Percentiles rank a stretch among this genome's conserved stretches.
phyloP scores from a whole-genome alignment of 805 yeast species.

The Metschnikowia rubicola region DNA sequence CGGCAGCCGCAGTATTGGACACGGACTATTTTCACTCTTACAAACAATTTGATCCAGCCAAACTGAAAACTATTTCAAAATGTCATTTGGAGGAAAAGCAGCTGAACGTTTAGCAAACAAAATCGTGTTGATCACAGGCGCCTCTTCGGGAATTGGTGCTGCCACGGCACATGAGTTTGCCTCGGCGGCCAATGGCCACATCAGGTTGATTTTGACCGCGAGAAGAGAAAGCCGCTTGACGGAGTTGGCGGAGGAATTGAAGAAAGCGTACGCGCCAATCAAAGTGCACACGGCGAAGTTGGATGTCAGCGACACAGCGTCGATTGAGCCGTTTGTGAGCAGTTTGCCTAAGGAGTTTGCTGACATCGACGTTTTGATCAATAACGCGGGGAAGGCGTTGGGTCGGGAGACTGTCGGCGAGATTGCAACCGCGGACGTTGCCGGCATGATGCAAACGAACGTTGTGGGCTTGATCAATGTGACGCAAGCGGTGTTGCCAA shows the following conservation, averaged over 20 bases:
- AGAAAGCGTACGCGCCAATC: constrained; percentile 22
- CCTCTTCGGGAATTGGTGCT: constrained; percentile 92
- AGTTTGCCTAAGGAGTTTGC: constrained; percentile 32
- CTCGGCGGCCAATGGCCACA: constrained; percentile 40
- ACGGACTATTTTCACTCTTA: neutral
- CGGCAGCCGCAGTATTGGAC: too few relatives aligned
- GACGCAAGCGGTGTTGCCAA: constrained; percentile 38
- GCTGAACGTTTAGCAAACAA: constrained; percentile 39
- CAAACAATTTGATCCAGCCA: neutral
- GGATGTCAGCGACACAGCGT: constrained; percentile 28
- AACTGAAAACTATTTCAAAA: constrained; percentile 5
- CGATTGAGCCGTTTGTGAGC: constrained; percentile 28
- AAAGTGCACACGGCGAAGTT: constrained; percentile 29
- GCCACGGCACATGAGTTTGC: constrained; percentile 90
- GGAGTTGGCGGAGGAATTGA: constrained; percentile 25
- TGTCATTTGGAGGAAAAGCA: constrained; percentile 37
- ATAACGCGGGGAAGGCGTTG: constrained; percentile 41
- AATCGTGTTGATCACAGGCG: constrained; percentile 62
- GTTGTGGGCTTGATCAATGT: constrained; percentile 34
- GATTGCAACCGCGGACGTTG: constrained; percentile 27
- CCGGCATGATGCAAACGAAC: constrained; percentile 38
- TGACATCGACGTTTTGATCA: constrained; percentile 36
- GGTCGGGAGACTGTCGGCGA: constrained; percentile 33
- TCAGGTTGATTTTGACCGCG: constrained; percentile 36
- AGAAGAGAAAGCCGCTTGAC: constrained; percentile 32